These are phyloP conservation scores for Choiromyces venosus DNA, from an alignment of 495 filamentous ascomycete species.

Conservation along the genomic window DNA sequence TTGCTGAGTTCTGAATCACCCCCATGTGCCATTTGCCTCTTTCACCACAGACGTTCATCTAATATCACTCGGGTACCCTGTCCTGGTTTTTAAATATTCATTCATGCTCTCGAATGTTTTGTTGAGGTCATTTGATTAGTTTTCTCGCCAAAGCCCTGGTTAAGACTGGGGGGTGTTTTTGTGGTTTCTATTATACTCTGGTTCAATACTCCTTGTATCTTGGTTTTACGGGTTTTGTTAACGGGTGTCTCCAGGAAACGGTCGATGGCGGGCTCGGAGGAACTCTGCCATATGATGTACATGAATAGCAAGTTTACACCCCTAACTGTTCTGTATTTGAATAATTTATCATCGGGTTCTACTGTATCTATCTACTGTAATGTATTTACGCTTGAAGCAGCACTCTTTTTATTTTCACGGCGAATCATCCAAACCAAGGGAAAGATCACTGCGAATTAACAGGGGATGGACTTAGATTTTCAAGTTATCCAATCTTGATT, in stretches of 20 bases:
- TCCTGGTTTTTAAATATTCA: too few relatives aligned
- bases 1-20: background rate
- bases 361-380: too few relatives aligned
- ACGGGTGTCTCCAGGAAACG: background rate
- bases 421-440: too few relatives aligned
- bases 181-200: background rate
- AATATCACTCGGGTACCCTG: background rate
- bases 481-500: background rate
- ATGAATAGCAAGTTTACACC: background rate
- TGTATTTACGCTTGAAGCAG: too few relatives aligned
- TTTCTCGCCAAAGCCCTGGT: background rate
- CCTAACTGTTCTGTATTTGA: background rate
- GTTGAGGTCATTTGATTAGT: background rate
- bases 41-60: background rate
- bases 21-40: background rate
- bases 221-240: background rate
- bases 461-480: background rate
- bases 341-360: too few relatives aligned
- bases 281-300: background rate
- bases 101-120: background rate
- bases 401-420: too few relatives aligned
- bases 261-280: background rate
- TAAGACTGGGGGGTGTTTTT: background rate
- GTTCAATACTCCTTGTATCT: background rate
- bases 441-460: too few relatives aligned